Conservation (phyloP, 1,139 yeast genomes). For the Wickerhamomyces sp. region DNA sequence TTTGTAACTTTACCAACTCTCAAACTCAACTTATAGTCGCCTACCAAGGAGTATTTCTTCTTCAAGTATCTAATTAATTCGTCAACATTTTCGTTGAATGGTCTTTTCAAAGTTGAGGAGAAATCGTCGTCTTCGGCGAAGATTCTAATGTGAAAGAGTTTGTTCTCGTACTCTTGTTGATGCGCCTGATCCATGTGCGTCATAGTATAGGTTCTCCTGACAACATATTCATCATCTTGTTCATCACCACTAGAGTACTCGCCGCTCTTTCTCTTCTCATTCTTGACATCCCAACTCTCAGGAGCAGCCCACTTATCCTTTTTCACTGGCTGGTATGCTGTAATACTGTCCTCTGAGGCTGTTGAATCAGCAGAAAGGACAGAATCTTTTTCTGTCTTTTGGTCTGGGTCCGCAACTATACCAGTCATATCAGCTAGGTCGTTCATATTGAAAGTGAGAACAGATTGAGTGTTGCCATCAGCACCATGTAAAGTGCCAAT, state of each 20-base stretch:
- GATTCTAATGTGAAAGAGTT: constrained; percentile 48
- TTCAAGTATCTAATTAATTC: constrained; percentile 67
- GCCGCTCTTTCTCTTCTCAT: constrained; percentile 18
- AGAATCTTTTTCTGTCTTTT: constrained; percentile 6
- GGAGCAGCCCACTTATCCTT: constrained; percentile 60
- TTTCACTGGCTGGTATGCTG: neutral
- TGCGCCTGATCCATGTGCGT: constrained; percentile 26
- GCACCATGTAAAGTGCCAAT: constrained; percentile 2
- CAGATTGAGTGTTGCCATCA: constrained; percentile 13
- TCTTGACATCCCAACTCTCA: constrained; percentile 74
- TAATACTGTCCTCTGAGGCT: constrained; percentile 7
- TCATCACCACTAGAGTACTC: neutral
- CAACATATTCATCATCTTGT: constrained; percentile 31
- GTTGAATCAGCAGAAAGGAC: constrained; percentile 4
- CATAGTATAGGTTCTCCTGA: constrained; percentile 22
- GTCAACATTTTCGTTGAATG: constrained; percentile 70
- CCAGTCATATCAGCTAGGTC: constrained; percentile 50
- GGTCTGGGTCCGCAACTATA: constrained; percentile 31
- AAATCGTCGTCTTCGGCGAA: constrained; percentile 80
- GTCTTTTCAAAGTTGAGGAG: constrained; percentile 65
- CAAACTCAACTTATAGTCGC: constrained; percentile 76
- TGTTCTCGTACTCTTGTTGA: constrained; percentile 22
- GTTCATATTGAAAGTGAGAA: constrained; percentile 27
- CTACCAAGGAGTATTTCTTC: constrained; percentile 70
- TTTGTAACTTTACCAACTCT: constrained; percentile 77